Conservation (phyloP, 306 rosid species). For the Potentilla sterilis region DNA sequence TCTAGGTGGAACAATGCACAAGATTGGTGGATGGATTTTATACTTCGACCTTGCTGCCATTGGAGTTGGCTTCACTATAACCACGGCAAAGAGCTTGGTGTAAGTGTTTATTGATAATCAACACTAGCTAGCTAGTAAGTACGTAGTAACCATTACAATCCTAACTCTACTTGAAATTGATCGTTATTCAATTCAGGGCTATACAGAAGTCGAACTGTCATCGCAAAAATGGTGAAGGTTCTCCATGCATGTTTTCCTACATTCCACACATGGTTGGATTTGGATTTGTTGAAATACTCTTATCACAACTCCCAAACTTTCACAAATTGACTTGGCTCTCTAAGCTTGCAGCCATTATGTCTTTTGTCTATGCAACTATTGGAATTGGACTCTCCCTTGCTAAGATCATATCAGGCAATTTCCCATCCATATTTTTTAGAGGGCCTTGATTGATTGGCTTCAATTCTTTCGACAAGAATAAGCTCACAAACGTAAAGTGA, state of each 20-base stretch:
- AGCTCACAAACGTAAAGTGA: background rate
- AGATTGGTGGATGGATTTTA: conserved; percentile 28
- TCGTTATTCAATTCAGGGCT: conserved; percentile 32
- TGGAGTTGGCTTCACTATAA: conserved; percentile 28
- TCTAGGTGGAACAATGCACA: conserved; percentile 23
- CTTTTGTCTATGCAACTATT: conserved; percentile 51
- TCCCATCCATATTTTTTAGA: background rate
- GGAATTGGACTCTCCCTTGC: conserved; percentile 53
- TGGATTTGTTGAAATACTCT: conserved; percentile 44
- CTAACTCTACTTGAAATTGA: background rate
- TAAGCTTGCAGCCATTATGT: conserved; percentile 43
- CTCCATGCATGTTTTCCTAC: conserved; percentile 40
- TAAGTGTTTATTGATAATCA: background rate
- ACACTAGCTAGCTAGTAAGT: background rate
- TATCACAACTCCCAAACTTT: conserved; percentile 57
- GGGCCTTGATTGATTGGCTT: background rate
- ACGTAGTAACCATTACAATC: background rate
- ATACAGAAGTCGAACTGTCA: conserved; percentile 45
- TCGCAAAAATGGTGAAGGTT: conserved; percentile 26
- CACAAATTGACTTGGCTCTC: conserved; percentile 52
- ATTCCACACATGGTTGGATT: conserved; percentile 57
- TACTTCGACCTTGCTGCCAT: conserved; percentile 25
- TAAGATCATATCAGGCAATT: conserved; percentile 33
- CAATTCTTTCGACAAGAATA: background rate
- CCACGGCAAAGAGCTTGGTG: conserved; percentile 31